Conservation (phyloP, 2,329 filamentous ascomycete genomes). For the Alternaria novae-zelandiae region DNA sequence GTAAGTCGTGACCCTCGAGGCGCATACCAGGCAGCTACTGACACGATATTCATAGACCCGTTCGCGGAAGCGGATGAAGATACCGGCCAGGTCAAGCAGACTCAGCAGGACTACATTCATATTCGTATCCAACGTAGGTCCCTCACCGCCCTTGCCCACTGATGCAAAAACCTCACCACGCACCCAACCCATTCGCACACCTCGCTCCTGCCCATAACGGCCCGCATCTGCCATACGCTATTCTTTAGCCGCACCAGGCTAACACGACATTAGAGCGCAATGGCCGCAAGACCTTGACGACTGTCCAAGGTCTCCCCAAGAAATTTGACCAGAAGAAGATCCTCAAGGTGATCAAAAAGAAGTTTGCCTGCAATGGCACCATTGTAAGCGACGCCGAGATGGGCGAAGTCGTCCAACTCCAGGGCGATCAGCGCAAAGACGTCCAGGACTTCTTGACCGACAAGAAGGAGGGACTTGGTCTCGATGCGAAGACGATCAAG, state of each 20-base stretch:
- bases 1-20: constrained; percentile 7
- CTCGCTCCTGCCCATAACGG: background rate
- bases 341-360: constrained; percentile 99
- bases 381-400: constrained; percentile 95
- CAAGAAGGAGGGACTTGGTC: constrained; percentile 92
- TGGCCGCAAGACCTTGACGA: constrained; percentile 99
- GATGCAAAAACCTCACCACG: background rate
- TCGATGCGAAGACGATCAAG: constrained; percentile 98
- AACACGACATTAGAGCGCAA: constrained; percentile 80
- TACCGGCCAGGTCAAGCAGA: constrained; percentile 89
- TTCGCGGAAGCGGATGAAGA: constrained; percentile 99
- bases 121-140: constrained; percentile 95
- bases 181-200: background rate
- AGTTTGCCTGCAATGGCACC: constrained; percentile 99
- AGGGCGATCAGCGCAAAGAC: constrained; percentile 99
- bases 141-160: constrained; percentile 7
- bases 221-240: background rate
- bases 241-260: constrained; percentile 37
- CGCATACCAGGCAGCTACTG: constrained; percentile 6
- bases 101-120: constrained; percentile 94
- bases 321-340: constrained; percentile 99
- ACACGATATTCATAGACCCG: constrained; percentile 65
- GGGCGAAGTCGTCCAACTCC: constrained; percentile 99
- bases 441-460: constrained; percentile 96
- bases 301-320: constrained; percentile 97